Base-by-base conservation (phyloP, 2,329 filamentous ascomycete species). In the Lachnellula subtilissima region DNA sequence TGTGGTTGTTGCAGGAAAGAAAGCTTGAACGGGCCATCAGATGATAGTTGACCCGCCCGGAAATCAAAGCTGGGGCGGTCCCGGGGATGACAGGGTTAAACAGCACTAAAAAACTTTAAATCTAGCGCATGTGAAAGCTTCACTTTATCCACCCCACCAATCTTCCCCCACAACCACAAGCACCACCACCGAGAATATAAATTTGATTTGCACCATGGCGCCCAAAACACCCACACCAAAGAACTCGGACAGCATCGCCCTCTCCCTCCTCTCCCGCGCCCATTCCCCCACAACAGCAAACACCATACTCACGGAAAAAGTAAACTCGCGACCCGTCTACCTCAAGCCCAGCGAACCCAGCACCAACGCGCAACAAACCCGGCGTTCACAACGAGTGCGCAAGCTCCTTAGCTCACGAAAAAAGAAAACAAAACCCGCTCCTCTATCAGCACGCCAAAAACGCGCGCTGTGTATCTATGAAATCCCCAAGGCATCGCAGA, bases 381-480 rank as follows among this genome's bases (percentile, higher is more conserved):
- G 70, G 8, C 68, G 67, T 36, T 63, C 65, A 23, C 68, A 53
- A 7, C 65, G 68, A 19, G 45, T 59, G 4, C 64, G 51, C 15
- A 66, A 75, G 67, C 76, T 76, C 4, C 68, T 32, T 2, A 11
- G 75, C 36, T 71, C 53, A 25, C 62, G 54, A 52, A 71, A 74
- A 28, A 77, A 76, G 54, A 74, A 75, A 51, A 72, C 67, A 64
- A 84, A 73, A 64, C 87, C 76, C 42, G 84, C 73, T 62, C 91
- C 92, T 0, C 78, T 99, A 0, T 93, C 91, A 0, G 87, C 91
- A 0, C 84, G 86, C 22, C 82, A 94, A 68, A 91, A 92, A 64
- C 86, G 91, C 14, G 75, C 75, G 4, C 78, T 91, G 0, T 83
- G 85, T 11, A 77, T 97, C 15, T 86, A 95, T 73, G 82, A 89